Evolutionary conservation across 805 yeast genomes (phyloP).

Genomic region (Diddensiella santjacobensis): DNA sequence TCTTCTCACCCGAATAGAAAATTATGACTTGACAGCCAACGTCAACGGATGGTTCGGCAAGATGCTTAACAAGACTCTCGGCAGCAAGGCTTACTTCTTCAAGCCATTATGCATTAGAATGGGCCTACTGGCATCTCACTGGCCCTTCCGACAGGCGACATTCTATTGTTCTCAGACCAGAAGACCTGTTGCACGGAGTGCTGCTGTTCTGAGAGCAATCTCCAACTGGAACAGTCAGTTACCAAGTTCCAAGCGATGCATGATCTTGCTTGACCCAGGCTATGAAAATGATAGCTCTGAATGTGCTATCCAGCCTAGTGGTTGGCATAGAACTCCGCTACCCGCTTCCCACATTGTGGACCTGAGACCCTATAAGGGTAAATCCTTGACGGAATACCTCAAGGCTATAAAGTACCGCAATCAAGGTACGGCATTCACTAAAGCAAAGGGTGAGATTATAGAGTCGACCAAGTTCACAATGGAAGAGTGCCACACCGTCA

Average conservation of each 20-base stretch:
- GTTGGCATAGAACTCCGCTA: slow-evolving; percentile 37
- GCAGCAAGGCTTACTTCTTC: slow-evolving; percentile 30
- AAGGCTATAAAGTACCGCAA: slow-evolving; percentile 41
- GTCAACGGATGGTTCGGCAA: slow-evolving; percentile 32
- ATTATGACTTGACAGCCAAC: slow-evolving; percentile 39
- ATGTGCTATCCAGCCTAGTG: slow-evolving; percentile 36
- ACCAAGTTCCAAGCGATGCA: slow-evolving; percentile 31
- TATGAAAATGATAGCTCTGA: slow-evolving; percentile 36
- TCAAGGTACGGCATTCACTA: slow-evolving; percentile 36
- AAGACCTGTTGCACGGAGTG: slow-evolving; percentile 41
- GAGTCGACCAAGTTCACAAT: slow-evolving; percentile 35
- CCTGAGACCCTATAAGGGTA: slow-evolving; percentile 35
- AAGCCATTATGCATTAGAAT: slow-evolving; percentile 38
- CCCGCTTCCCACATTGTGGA: slow-evolving; percentile 43
- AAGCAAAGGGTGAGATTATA: slow-evolving; percentile 36
- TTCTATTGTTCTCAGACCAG: slow-evolving; percentile 39
- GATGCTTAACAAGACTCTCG: slow-evolving; percentile 29
- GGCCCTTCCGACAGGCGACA: slow-evolving; percentile 43
- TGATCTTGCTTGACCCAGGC: slow-evolving; percentile 39
- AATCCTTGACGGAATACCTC: slow-evolving; percentile 36
- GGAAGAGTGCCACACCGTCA: slow-evolving; percentile 34
- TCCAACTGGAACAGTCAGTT: slow-evolving; percentile 35
- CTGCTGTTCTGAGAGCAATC: slow-evolving; percentile 39
- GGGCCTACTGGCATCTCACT: slow-evolving; percentile 43
- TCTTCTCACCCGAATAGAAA: slow-evolving; percentile 36